Conservation (phyloP, 176 grass and related monocot species). For the Thalia dealbata region DNA sequence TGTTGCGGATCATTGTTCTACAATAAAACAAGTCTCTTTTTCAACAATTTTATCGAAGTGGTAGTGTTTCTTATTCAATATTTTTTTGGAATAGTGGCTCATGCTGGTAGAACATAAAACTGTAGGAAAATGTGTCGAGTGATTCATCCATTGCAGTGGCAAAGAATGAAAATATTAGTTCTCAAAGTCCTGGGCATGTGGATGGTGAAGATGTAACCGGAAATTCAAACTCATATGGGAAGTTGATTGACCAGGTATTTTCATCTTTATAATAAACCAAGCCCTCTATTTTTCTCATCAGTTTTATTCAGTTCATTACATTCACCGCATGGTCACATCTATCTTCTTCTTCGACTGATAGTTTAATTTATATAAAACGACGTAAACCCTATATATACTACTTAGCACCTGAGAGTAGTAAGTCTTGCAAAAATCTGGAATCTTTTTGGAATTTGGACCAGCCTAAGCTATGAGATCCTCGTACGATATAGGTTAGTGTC, state of each 20-base stretch:
- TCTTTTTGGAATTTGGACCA: too few species aligned
- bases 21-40: not conserved
- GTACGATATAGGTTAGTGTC: too few species aligned
- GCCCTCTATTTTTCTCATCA: too few species aligned
- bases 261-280: too few species aligned
- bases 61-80: not conserved
- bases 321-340: too few species aligned
- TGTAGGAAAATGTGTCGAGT: not conserved
- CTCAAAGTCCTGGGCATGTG: not conserved
- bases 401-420: too few species aligned
- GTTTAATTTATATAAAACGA: not conserved
- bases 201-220: not conserved
- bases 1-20: not conserved
- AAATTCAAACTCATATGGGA: not conserved
- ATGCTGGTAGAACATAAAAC: not conserved
- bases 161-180: not conserved
- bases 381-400: not conserved
- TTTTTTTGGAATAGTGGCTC: not conserved
- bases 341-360: too few species aligned
- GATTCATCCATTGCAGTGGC: not conserved
- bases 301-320: too few species aligned
- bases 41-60: not conserved
- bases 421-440: too few species aligned
- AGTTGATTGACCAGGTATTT: conserved; percentile 2
- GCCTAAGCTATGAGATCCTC: too few species aligned